Base-by-base conservation (phyloP, 2,329 filamentous ascomycete species). In the Xylaria digitata region DNA sequence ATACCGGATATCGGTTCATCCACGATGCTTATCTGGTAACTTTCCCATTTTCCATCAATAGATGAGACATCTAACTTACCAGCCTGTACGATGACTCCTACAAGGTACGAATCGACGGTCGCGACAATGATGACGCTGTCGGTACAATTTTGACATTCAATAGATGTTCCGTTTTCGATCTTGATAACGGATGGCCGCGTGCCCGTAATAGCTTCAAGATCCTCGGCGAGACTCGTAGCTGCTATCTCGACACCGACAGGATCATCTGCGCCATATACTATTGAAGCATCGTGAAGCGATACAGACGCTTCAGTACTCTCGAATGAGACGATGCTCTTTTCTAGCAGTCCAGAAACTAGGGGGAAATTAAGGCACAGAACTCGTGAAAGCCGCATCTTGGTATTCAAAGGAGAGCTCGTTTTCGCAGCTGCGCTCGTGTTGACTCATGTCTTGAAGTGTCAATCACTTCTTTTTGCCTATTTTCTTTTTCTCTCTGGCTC, bases 1-100 rank as follows among this genome's bases (percentile, higher is more conserved):
- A 83, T 80, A 32, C 81, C 83, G 5, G 81, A 77, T 21, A 68
- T 73, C 0, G 85, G 86, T 45, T 81, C 77, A 5, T 80, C 72
- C 1, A 88, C 81, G 1, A 88, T 66, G 26, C 78, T 76, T 23
- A 83, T 85, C 9, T 82, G 78, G 71, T 86, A 89, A 0, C 84
- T 82, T 73, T 90, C 87, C 86, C 87, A 89, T 70, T 85, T 82
- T 0, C 85, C 86, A 63, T 82, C 74, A 37, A 86, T 82, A 0
- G 76, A 74, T 34, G 77, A 80, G 13, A 84, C 80, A 67, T 87
- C 78, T 32, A 88, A 75, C 67, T 84, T 83, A 0, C 82, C 82
- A 6, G 74, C 77, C 5, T 77, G 71, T 7, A 84, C 75, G 32
- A 88, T 73, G 2, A 73, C 72, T 60, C 84, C 82, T 49, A 88